Evolutionary conservation across 305 asterid species (phyloP).

Genomic region (Fraxinus velutina): DNA sequence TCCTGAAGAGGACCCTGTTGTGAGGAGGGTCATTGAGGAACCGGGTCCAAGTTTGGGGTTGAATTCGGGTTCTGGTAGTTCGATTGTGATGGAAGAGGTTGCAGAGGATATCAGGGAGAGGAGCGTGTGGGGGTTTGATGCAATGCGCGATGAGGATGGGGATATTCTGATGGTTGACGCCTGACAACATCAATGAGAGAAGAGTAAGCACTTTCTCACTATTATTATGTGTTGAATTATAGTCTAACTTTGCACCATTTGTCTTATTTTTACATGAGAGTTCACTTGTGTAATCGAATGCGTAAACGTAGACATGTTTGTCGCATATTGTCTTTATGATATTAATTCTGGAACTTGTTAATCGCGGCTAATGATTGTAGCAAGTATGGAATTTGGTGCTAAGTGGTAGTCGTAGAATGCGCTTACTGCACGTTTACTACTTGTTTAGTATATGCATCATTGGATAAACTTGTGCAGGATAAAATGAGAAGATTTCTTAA

Average conservation of each 20-base stretch:
- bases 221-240: constrained; percentile 20
- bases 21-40: constrained; percentile 2
- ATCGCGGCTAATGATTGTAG: not conserved
- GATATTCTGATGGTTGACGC: constrained; percentile 65
- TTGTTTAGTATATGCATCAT: not conserved
- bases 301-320: not conserved
- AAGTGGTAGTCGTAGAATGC: constrained; percentile 8
- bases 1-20: constrained; percentile 7
- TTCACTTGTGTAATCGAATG: not conserved
- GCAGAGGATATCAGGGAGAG: constrained; percentile 18
- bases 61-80: not conserved
- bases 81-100: constrained; percentile 13
- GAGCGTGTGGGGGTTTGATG: constrained; percentile 27
- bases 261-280: not conserved
- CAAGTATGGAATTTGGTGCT: constrained; percentile 12
- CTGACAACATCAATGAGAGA: constrained; percentile 17
- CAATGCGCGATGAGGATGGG: constrained; percentile 57
- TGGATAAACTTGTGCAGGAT: not conserved
- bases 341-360: not conserved
- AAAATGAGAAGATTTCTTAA: not conserved
- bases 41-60: constrained; percentile 18
- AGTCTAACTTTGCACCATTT: not conserved
- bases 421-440: not conserved
- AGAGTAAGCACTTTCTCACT: constrained; percentile 14
- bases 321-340: not conserved